A percentile compares a stretch with the other conserved stretches of the same genome.
Conservation (phyloP, 2,329 filamentous ascomycete genomes). For the Aspergillus sp. region DNA sequence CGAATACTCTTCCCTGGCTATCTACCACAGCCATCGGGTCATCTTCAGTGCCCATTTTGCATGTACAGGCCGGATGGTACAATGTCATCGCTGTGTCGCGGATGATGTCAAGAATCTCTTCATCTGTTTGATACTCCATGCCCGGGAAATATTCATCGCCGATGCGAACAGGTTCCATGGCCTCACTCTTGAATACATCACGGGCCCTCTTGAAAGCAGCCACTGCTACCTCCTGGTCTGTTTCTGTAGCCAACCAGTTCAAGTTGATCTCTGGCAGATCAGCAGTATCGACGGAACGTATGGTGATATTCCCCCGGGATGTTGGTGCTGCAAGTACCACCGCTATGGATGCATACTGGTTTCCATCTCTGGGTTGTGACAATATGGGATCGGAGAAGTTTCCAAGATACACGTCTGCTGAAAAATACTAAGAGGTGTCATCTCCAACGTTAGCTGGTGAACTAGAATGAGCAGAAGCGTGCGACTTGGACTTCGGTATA, state of each 20-base stretch:
- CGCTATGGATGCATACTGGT: constrained; percentile 28
- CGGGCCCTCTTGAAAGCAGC: constrained; percentile 45
- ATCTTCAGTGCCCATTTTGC: constrained; percentile 29
- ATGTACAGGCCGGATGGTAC: constrained; percentile 31
- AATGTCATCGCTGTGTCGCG: constrained; percentile 28
- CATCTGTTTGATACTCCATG: constrained; percentile 38
- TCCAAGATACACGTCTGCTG: constrained; percentile 25
- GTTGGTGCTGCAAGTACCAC: constrained; percentile 33
- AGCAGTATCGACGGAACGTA: constrained; percentile 28
- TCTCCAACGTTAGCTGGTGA: background rate
- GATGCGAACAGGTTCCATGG: constrained; percentile 28
- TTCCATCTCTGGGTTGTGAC: constrained; percentile 21
- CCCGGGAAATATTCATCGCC: constrained; percentile 42
- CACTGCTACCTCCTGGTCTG: constrained; percentile 47
- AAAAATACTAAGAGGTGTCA: constrained; percentile 23
- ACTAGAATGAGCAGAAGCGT: background rate
- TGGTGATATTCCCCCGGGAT: constrained; percentile 48
- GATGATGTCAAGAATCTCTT: constrained; percentile 41
- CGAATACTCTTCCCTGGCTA: constrained; percentile 29
- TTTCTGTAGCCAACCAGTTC: constrained; percentile 45
- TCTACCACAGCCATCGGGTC: constrained; percentile 35
- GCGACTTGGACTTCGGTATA: background rate
- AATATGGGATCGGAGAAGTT: constrained; percentile 25
- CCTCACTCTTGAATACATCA: constrained; percentile 30
- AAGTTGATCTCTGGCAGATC: constrained; percentile 47